phyloP scores from a whole-genome alignment of 371 early-diverging fungal species.

The Syncephalastrum contaminatum region DNA sequence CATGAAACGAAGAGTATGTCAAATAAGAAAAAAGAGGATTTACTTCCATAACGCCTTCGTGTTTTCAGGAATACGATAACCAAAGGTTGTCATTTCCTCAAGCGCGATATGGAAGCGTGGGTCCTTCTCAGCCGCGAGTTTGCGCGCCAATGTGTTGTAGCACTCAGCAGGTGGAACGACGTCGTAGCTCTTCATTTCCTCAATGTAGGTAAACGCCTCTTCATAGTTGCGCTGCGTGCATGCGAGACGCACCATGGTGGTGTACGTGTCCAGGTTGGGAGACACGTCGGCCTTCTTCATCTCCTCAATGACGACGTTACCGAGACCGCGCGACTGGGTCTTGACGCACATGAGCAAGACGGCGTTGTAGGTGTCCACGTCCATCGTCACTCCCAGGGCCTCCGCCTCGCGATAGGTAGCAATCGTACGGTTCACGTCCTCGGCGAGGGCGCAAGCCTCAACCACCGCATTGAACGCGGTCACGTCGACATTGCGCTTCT shows the following conservation, averaged over 20 bases:
- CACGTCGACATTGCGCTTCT: constrained; percentile 52
- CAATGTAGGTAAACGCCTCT: constrained; percentile 74
- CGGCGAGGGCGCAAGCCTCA: constrained; percentile 50
- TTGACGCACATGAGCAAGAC: constrained; percentile 59
- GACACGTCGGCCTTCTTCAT: constrained; percentile 52
- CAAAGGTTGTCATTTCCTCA: constrained; percentile 73
- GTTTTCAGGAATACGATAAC: constrained; percentile 28
- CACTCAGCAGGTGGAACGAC: constrained; percentile 60
- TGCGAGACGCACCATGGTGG: constrained; percentile 53
- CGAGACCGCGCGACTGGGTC: constrained; percentile 54
- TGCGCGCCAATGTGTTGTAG: constrained; percentile 56
- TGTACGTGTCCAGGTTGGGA: constrained; percentile 60
- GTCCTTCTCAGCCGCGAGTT: constrained; percentile 65
- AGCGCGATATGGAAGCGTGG: constrained; percentile 67
- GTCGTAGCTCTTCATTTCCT: constrained; percentile 72
- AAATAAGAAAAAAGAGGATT: background rate
- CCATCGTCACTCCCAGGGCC: constrained; percentile 46
- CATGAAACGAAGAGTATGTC: too few species aligned
- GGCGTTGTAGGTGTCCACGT: constrained; percentile 62
- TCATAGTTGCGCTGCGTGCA: constrained; percentile 66
- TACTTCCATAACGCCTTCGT: constrained; percentile 26
- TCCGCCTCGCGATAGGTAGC: constrained; percentile 54
- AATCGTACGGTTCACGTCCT: constrained; percentile 54
- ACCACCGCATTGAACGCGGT: constrained; percentile 67
- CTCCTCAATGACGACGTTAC: constrained; percentile 55